Base-by-base conservation (phyloP, 371 early-diverging fungal genomes). In the Mortierella sp. region DNA sequence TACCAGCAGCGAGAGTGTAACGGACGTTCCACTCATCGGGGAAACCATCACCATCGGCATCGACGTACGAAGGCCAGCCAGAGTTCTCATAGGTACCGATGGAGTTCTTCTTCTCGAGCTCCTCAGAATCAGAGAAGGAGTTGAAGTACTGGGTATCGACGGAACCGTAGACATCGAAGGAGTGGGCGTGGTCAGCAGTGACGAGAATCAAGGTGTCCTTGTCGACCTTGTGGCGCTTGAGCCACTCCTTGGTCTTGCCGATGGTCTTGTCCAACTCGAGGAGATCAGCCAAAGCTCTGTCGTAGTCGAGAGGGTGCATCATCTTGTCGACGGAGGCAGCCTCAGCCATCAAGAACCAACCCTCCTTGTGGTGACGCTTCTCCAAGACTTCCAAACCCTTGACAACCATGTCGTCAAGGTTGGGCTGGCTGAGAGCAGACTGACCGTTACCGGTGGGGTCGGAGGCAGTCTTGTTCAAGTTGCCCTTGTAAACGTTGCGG, bases 261-360 rank as follows among this genome's bases (percentile, higher is more conserved):
- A 94, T 77, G 60, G 93, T 89, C 40, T 87, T 88, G 84, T 94
- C 94, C 62, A 93, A 76, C 80, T 94, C 94, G 64, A 94, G 84
- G 14, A 93, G 83, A 65, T 94, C 94, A 55, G 89, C 92, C 62
- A 88, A 86, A 64, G 90, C 91, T 75, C 94, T 91, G 68, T 92
- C 87, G 71, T 88, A 94, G 84, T 94, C 93, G 60, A 93, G 75
- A n/a, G 89, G 85, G 74, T 94, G 93, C 84, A 93, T 88, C 84
- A 86, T 78, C 84, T 93, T 93, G 85, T 94, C 94, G 65, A 93
- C 87, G 37, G 91, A 89, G 57, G 93, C 94, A 63, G 92, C 94
- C 84, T 94, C 94, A 62, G 90, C 88, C 93, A 94, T 90, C 76
- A 93, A 78, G 86, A 92, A 94, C 85, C 88, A 93, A 71, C 93